phyloP scores from a whole-genome alignment of 192 early-diverging fungal species.

The Backusella mclennaniae region DNA sequence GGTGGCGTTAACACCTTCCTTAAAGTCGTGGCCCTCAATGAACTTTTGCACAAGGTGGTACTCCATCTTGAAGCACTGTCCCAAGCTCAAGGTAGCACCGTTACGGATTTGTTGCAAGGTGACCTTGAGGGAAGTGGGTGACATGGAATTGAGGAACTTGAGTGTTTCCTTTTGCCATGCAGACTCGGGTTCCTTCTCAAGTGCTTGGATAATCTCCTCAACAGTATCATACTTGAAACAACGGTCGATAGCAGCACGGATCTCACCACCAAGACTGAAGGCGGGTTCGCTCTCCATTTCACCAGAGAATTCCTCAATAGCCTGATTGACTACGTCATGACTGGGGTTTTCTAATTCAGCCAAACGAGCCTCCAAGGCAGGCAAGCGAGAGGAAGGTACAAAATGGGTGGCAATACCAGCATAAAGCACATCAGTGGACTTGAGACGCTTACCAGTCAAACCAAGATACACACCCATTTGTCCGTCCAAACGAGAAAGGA shows the following conservation, averaged over 20 bases:
- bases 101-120: constrained; percentile 80
- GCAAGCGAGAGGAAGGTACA: constrained; percentile 83
- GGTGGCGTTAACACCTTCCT: constrained; percentile 81
- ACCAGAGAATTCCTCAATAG: constrained; percentile 89
- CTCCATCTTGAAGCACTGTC: constrained; percentile 85
- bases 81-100: constrained; percentile 67
- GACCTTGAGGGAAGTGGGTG: constrained; percentile 88
- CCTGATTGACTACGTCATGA: constrained; percentile 75
- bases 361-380: constrained; percentile 76
- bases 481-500: constrained; percentile 93
- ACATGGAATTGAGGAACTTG: constrained; percentile 60
- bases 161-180: constrained; percentile 72
- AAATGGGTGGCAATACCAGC: constrained; percentile 97
- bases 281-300: constrained; percentile 44
- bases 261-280: constrained; percentile 40
- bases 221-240: constrained; percentile 83
- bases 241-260: constrained; percentile 71
- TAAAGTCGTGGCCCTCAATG: constrained; percentile 76
- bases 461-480: constrained; percentile 90
- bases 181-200: constrained; percentile 67
- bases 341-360: constrained; percentile 77
- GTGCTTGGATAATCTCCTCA: constrained; percentile 80
- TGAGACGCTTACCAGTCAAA: constrained; percentile 77
- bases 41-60: constrained; percentile 77
- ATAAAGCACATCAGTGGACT: constrained; percentile 81